A percentile compares a stretch with the other conserved stretches of the same genome.
These are phyloP conservation scores for Pichia cabralensis DNA, from an alignment of 805 yeast genomes.

Conservation along the genomic window DNA sequence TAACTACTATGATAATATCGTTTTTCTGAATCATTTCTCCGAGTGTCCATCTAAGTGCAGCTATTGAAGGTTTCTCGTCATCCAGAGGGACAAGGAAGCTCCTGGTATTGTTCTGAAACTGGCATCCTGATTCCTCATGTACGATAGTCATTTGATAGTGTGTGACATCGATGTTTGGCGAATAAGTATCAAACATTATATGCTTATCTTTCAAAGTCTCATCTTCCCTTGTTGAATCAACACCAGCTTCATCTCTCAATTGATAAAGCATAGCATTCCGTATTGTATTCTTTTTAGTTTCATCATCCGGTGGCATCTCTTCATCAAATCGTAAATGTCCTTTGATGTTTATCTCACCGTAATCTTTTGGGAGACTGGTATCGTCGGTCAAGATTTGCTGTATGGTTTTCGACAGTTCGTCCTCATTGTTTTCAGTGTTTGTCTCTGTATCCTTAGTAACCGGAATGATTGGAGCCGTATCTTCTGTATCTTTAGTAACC, in stretches of 20 bases:
- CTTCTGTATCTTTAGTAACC: no score
- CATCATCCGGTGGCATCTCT: constrained; percentile 18
- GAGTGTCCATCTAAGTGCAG: constrained; percentile 36
- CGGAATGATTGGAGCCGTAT: no score
- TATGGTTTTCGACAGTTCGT: no score
- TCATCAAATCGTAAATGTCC: constrained; percentile 12
- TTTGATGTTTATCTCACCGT: constrained; percentile 9
- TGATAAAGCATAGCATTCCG: constrained; percentile 23
- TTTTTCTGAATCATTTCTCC: constrained; percentile 35
- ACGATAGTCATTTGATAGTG: constrained; percentile 29
- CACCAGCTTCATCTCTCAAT: constrained; percentile 1
- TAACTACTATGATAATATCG: constrained; percentile 35
- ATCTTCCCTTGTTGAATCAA: background rate
- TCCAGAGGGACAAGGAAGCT: constrained; percentile 37
- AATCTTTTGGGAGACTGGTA: constrained; percentile 9
- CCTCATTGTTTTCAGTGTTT: no score
- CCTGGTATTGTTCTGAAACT: constrained; percentile 25
- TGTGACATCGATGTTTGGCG: constrained; percentile 22
- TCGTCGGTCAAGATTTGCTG: no score
- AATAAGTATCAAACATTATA: constrained; percentile 30
- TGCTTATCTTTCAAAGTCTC: background rate
- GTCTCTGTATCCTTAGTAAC: no score
- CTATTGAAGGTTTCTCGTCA: constrained; percentile 29
- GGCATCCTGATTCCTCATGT: constrained; percentile 27
- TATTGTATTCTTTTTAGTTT: constrained; percentile 22